Conservation (phyloP, 768 basidiomycete genomes). For the Serendipita vermifera region DNA sequence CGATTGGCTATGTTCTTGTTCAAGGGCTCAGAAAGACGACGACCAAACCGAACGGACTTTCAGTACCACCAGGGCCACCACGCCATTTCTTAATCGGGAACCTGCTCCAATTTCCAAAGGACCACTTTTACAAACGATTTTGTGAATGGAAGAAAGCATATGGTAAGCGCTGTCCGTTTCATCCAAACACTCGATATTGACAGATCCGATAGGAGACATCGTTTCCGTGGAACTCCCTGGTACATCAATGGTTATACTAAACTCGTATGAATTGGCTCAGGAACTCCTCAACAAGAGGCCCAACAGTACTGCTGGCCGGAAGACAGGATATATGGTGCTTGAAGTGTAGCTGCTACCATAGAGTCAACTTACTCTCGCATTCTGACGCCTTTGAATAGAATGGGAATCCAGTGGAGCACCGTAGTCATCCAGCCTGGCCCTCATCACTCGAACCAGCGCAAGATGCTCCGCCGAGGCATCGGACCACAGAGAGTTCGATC, state of each 20-base stretch:
- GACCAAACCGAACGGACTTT: too few species aligned
- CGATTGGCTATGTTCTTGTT: too few species aligned
- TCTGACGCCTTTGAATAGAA: too few species aligned
- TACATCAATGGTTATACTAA: not conserved
- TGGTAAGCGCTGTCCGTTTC: too few species aligned
- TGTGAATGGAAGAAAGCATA: not conserved
- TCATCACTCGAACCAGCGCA: constrained; percentile 1
- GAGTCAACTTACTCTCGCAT: too few species aligned
- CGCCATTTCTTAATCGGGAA: not conserved
- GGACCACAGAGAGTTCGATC: not conserved
- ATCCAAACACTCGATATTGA: not conserved
- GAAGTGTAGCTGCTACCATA: not conserved
- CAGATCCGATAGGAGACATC: not conserved
- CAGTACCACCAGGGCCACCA: not conserved
- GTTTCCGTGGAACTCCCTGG: not conserved
- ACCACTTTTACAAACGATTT: not conserved
- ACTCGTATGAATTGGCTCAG: not conserved
- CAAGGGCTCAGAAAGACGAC: too few species aligned
- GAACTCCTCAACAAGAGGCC: not conserved
- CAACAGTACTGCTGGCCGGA: not conserved
- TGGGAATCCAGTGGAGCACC: not conserved
- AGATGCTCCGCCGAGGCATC: not conserved
- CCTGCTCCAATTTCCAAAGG: not conserved
- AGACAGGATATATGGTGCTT: not conserved
- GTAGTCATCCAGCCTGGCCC: not conserved